Evolutionary conservation across 306 rosid species (phyloP).

Genomic region (Cucumis melo): DNA sequence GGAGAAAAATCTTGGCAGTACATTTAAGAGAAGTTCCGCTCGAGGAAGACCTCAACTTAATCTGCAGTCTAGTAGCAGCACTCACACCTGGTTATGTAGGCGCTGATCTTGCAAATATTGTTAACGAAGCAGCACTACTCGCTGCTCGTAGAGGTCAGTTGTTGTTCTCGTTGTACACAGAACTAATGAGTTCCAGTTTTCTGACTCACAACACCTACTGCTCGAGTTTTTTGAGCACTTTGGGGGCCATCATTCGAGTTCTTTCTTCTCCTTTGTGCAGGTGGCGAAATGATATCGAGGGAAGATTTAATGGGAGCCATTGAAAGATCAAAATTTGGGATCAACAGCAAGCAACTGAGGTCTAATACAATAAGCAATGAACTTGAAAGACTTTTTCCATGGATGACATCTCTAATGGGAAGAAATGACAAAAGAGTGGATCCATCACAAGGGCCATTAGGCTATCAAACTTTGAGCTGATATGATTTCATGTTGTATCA

Average conservation of each 20-base stretch:
- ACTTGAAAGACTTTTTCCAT: constrained; percentile 65
- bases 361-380: constrained; percentile 52
- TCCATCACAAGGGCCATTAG: constrained; percentile 51
- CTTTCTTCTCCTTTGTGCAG: constrained; percentile 19
- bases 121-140: constrained; percentile 85
- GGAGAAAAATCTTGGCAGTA: constrained; percentile 81
- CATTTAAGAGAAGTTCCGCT: constrained; percentile 87
- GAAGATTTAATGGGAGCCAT: constrained; percentile 90
- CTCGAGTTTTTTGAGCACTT: background rate
- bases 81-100: constrained; percentile 83
- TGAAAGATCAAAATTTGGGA: constrained; percentile 87
- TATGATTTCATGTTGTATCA: background rate
- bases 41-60: constrained; percentile 55
- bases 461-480: constrained; percentile 70
- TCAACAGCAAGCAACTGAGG: constrained; percentile 45
- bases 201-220: background rate
- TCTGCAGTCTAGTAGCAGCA: constrained; percentile 69
- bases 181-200: background rate
- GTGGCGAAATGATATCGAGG: constrained; percentile 62
- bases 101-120: constrained; percentile 86
- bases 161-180: background rate
- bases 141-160: constrained; percentile 87
- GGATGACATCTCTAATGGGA: constrained; percentile 74
- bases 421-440: constrained; percentile 37
- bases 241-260: background rate